A percentile compares a stretch with the other conserved stretches of the same genome.
Evolutionary conservation across 179 eudicot species (phyloP).

Genomic region (Camellia oleifera): DNA sequence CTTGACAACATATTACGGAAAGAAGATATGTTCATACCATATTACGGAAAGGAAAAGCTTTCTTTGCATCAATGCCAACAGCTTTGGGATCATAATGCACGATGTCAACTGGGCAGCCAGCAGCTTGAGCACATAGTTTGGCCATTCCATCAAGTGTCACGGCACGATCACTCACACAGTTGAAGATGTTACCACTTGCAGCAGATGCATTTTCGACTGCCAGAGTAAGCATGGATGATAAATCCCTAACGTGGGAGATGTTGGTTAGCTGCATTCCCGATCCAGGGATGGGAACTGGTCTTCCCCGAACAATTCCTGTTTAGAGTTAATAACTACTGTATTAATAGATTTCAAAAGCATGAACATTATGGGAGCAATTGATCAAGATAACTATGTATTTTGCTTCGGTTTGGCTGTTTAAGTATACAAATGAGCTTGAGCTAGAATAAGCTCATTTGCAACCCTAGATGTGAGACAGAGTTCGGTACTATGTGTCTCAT

Average conservation of each 20-base stretch:
- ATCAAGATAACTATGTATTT: not conserved
- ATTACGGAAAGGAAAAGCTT: slow-evolving; percentile 94
- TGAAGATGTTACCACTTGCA: slow-evolving; percentile 84
- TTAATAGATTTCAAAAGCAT: not conserved
- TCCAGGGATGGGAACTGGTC: slow-evolving; percentile 90
- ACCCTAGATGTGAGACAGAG: too few species aligned
- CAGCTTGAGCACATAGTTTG: slow-evolving; percentile 87
- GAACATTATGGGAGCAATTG: not conserved
- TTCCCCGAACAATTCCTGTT: slow-evolving; percentile 86
- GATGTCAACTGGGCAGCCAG: slow-evolving; percentile 69
- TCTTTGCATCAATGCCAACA: slow-evolving; percentile 85
- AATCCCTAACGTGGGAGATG: slow-evolving; percentile 81
- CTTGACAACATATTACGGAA: not conserved
- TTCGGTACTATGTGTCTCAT: too few species aligned
- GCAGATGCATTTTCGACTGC: slow-evolving; percentile 77
- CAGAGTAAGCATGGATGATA: slow-evolving; percentile 87
- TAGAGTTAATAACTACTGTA: not conserved
- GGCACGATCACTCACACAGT: slow-evolving; percentile 94
- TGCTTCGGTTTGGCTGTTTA: too few species aligned
- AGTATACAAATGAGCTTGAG: too few species aligned
- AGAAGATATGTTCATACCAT: slow-evolving; percentile 49
- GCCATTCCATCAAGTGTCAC: slow-evolving; percentile 95
- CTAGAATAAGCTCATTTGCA: too few species aligned
- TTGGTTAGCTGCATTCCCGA: slow-evolving; percentile 96
- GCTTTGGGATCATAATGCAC: slow-evolving; percentile 94